A percentile compares a stretch with the other conserved stretches of the same genome.
These are phyloP conservation scores for Aegle marmelos DNA, from an alignment of 345 rosid species.

Conservation along the genomic window DNA sequence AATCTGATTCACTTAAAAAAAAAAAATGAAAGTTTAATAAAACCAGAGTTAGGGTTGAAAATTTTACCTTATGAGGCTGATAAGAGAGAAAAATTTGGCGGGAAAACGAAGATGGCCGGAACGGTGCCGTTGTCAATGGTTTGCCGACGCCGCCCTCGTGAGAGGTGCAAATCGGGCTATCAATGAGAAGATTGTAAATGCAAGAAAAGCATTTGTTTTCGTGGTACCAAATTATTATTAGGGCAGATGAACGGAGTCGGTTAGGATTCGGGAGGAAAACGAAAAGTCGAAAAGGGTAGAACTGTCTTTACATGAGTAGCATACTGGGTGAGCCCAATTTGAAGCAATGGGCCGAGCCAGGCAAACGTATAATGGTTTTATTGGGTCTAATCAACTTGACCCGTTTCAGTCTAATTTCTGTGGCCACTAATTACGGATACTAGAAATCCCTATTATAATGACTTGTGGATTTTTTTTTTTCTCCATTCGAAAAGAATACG, in stretches of 20 bases:
- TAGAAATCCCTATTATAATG: too few species aligned
- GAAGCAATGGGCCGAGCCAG: too few species aligned
- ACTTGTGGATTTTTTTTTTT: too few species aligned
- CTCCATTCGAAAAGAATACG: rapidly evolving
- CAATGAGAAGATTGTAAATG: background rate
- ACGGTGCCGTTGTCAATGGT: too few species aligned
- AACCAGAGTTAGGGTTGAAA: background rate
- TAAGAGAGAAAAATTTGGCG: background rate
- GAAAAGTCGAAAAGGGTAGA: background rate
- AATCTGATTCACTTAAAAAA: background rate
- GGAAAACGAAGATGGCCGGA: background rate
- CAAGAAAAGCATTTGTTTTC: too few species aligned
- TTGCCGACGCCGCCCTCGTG: background rate
- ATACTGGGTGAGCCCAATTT: too few species aligned
- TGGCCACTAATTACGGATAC: too few species aligned
- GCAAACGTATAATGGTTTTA: too few species aligned
- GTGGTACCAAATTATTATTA: background rate
- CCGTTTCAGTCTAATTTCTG: too few species aligned
- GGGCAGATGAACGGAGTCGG: background rate
- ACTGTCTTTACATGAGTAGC: background rate
- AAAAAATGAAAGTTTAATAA: background rate
- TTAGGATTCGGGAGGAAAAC: background rate
- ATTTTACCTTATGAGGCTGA: background rate
- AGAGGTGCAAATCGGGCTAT: background rate
- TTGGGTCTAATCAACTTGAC: too few species aligned